Conservation (phyloP, 352 stramenopile genomes). For the Blastocystis sp. region DNA sequence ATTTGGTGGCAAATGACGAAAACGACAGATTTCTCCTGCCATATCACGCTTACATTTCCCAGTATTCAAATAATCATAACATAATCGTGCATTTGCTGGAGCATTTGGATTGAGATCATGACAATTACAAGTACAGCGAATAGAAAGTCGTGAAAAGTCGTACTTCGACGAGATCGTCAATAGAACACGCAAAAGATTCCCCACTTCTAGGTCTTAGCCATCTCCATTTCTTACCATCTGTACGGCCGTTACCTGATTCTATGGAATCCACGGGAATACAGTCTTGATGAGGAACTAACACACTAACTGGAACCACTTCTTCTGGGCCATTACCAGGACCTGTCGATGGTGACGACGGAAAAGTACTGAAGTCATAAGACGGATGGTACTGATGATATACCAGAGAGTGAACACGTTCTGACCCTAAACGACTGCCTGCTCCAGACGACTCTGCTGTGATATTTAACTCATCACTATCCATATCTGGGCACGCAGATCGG, state of each 20-base stretch:
- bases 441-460: too few relatives aligned
- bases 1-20: slow-evolving; percentile 4
- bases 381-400: too few relatives aligned
- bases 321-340: neutral
- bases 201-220: neutral
- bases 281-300: neutral
- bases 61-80: slow-evolving; percentile 55
- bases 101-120: slow-evolving; percentile 37
- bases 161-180: neutral
- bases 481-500: too few relatives aligned
- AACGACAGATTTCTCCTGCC: neutral
- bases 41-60: slow-evolving; percentile 35
- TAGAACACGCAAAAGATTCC: slow-evolving; percentile 8
- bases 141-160: neutral
- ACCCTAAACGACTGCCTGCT: too few relatives aligned
- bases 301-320: neutral
- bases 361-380: too few relatives aligned
- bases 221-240: neutral
- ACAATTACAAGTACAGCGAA: neutral
- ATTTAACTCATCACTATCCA: too few relatives aligned
- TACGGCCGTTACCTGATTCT: too few relatives aligned
- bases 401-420: too few relatives aligned
- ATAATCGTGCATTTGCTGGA: neutral
- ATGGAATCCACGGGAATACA: too few relatives aligned
- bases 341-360: too few relatives aligned